Base-by-base conservation (phyloP, 164 flowering plant genomes). In the Euptelea pleiosperma region DNA sequence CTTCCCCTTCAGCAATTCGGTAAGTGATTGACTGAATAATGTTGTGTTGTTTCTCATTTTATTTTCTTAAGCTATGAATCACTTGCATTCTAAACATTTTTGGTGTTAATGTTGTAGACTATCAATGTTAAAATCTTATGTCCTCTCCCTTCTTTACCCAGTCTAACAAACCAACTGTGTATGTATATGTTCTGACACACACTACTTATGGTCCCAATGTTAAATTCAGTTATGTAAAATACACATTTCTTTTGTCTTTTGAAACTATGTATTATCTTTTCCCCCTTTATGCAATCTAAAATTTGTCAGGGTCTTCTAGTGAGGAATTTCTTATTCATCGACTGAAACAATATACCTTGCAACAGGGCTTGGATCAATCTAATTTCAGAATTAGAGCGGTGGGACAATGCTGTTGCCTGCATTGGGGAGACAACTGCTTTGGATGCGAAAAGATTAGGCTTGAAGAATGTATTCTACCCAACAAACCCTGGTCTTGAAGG, bases 391-490 rank as follows among this genome's bases (percentile, higher is more conserved):
- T 37, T 58, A 14, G 81, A 70, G 57, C 55, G 53, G 39, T 84
- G 97, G 97, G 67, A 54, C 47, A 73, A 84, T 71, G 75, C 92
- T 37, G 77, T 87, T 68, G 97, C 94, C 34, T 90, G 99, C 73
- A 90, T 93, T 68, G 99, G 99, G 9, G 92, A 86, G 79, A 93
- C 96, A 65, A 87, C 97, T 72, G 96, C 88, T 57, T 58, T 68
- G 50, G 96, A 91, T 61, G 99, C 96, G 26, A 83, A 77, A 74
- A 64, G 62, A 64, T 63, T 77, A 49, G 97, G 97, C 39, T 62
- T 90, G 66, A 70, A 57, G 71, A 83, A 86, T 63, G 84, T 93
- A 8, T 86, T 80, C 69, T 75, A 73, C 62, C 96, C 97, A n/a
- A 33, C 61, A 33, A 78, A 79, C 55, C 97, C 99, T 43, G 91